Conservation (phyloP, 805 yeast genomes). For the Wickerhamiella azyma region DNA sequence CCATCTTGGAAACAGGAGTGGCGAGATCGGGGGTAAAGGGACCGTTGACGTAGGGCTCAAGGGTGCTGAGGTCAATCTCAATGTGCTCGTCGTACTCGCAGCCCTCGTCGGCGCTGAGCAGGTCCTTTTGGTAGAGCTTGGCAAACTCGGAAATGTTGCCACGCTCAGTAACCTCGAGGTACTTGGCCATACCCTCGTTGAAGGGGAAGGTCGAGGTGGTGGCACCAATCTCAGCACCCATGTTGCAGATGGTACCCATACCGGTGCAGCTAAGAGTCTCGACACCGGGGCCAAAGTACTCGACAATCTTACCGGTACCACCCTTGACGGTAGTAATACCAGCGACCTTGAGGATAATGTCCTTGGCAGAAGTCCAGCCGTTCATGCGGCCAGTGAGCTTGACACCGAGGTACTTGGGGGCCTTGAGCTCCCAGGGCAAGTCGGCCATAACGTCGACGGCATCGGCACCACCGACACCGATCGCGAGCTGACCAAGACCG, state of each 20-base stretch:
- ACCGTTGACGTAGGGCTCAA: constrained; percentile 95
- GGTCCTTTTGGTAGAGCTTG: constrained; percentile 39
- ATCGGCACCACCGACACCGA: constrained; percentile 99
- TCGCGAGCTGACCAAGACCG: constrained; percentile 94
- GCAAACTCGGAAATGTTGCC: constrained; percentile 75
- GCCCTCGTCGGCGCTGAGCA: constrained; percentile 75
- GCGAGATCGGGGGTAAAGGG: constrained; percentile 98
- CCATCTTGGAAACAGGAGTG: constrained; percentile 80
- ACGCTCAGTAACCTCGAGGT: constrained; percentile 78
- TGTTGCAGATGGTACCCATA: constrained; percentile 98
- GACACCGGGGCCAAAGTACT: constrained; percentile 93
- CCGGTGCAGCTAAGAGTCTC: constrained; percentile 89
- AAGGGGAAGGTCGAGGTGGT: constrained; percentile 96
- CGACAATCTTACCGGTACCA: constrained; percentile 95
- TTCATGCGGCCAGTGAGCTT: constrained; percentile 80
- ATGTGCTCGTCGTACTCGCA: constrained; percentile 87
- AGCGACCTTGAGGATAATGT: constrained; percentile 82
- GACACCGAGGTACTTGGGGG: constrained; percentile 91
- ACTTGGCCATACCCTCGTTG: constrained; percentile 78
- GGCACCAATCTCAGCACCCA: constrained; percentile 99
- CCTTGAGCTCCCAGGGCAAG: constrained; percentile 94
- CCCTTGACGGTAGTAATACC: constrained; percentile 94
- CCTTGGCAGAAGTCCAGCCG: constrained; percentile 98
- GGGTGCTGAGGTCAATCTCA: constrained; percentile 74
- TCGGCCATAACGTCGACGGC: constrained; percentile 95